Base-by-base conservation (phyloP, 1,284 basidiomycete species). In the Pterulicium gracile region DNA sequence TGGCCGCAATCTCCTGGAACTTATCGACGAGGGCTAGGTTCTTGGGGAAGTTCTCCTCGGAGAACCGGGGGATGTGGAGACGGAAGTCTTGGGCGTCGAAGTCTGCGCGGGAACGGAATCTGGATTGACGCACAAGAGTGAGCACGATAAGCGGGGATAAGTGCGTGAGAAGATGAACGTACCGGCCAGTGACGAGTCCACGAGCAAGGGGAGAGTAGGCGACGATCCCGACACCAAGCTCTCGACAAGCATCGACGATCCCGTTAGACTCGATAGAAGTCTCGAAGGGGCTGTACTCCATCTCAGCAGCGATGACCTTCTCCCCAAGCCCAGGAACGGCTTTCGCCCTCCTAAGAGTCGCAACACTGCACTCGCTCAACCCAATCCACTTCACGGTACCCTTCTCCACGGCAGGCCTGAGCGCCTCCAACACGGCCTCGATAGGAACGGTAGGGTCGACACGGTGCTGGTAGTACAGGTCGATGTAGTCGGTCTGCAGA, bases 281-380 rank as follows among this genome's bases (percentile, higher is more conserved):
- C 14, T 64, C 63, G 60, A 70, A 75, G 0, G 73, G 69, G n/a
- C 67, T 71, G 53, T 66, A 69, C 51, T 76, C 73, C 22, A 71
- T 58, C 51, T 77, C 69, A 4, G 67, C 70, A 5, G 68, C 56
- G 48, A 77, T 65, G 7, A 66, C 65, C 44, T 65, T 61, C 7
- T 52, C 47, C 2, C 53, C 48, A 14, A 60, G 22, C 7, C 55
- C 58, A 2, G 57, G 51, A 5, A 69, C 60, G 3, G 63, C 63
- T 47, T 68, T 62, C 3, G 75, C 76, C 43, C 72, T 68, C 4
- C 71, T 65, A 3, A 79, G 59, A 0, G 72, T 75, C 1, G 57
- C 61, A 2, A 63, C 67, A 2, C 63, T 67, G 48, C 62, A 65
- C 53, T 77, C 75, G 44, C 67, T 72, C 15, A 74, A 54, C 3